Evolutionary conservation across 441 rosid species (phyloP).

Genomic region (Metrosideros polymorpha): DNA sequence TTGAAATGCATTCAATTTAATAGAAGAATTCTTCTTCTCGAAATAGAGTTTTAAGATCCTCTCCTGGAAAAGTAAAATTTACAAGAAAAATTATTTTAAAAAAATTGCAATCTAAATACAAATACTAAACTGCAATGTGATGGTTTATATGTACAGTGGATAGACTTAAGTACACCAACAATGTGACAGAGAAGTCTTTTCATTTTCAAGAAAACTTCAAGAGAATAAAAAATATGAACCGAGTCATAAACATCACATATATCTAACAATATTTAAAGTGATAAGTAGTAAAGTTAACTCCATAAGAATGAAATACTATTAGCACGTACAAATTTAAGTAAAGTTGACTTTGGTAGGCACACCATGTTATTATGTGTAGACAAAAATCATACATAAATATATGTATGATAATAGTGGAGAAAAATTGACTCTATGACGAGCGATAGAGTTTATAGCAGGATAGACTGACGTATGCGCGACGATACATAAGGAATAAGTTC

Average conservation of each 20-base stretch:
- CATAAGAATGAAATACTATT: neutral
- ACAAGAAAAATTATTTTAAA: no score
- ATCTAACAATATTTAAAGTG: neutral
- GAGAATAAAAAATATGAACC: neutral
- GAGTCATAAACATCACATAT: neutral
- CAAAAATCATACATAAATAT: neutral
- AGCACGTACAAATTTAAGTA: neutral
- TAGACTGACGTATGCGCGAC: no score
- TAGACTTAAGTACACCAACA: neutral
- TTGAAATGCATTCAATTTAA: neutral
- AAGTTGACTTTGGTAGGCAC: neutral
- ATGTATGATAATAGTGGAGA: neutral
- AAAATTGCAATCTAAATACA: neutral
- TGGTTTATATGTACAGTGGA: neutral
- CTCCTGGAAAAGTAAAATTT: no score
- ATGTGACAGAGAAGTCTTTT: neutral
- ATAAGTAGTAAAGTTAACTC: neutral
- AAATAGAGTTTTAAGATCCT: neutral
- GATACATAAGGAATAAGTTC: no score
- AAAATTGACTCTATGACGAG: neutral
- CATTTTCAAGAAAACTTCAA: no score
- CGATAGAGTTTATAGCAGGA: no score
- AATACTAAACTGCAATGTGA: neutral
- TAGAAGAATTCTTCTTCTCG: neutral
- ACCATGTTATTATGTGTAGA: neutral